Base-by-base conservation (phyloP, 1,284 basidiomycete species). In the Fomitopsis schrenkii region DNA sequence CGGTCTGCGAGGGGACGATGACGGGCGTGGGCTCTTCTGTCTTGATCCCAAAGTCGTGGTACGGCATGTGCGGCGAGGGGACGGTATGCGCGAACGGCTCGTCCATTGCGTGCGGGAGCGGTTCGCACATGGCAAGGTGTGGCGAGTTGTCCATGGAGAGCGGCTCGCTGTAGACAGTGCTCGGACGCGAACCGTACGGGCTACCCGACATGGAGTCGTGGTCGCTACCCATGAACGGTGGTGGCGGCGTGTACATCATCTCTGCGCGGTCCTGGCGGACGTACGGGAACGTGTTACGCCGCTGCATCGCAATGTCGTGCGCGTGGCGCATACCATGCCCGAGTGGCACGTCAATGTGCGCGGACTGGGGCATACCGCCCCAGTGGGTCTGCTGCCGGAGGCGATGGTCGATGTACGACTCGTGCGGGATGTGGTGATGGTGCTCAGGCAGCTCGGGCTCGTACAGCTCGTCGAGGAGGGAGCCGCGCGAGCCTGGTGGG, bases 241-340 rank as follows among this genome's bases (percentile, higher is more conserved):
- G 52, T 14, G 52, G 68, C 26, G 66, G 67, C 50, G 72, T 72
- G 64, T 75, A 74, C 55, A 74, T 71, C 62, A 80, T 75, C 59
- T 82, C 80, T 55, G 70, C 72, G 58, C 81, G 80, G 74, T 91
- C 88, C 62, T 87, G 84, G 44, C 87, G 80, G 59, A 88, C 86
- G 69, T 86, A 87, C 55, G 89, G 88, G 73, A 84, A 91, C 3
- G 89, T 90, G 6, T 86, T 85, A 59, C 89, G 79, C 54, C 88
- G 85, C 59, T 80, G 76, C 62, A 83, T 79, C 46, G 77, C 71
- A 66, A 82, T 79, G 58, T 82, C 80, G 63, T 79, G 74, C 10
- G 72, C 68, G 60, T 77, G 74, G 61, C 72, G 72, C 67, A 69
- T 69, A 54, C 64, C 58, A 64, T 63, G 70, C 40, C 72, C 71